A percentile compares a stretch with the other conserved stretches of the same genome.
phyloP scores from a whole-genome alignment of 1,284 basidiomycete species.

The Ceratobasidium sp. region DNA sequence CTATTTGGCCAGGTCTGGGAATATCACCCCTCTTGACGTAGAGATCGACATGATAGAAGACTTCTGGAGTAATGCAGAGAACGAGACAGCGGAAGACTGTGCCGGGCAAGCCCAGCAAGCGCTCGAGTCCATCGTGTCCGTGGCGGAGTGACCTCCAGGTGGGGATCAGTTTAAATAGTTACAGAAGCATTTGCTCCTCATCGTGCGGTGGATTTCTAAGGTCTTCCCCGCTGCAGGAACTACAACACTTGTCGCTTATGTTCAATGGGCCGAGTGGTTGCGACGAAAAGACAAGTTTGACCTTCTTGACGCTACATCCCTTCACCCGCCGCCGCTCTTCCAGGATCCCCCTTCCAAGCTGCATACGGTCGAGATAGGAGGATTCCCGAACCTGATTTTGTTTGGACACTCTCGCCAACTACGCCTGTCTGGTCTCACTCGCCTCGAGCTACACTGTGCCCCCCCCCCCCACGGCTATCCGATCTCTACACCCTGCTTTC shows the following conservation, averaged over 20 bases:
- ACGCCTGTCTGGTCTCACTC: neutral
- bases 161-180: neutral
- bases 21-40: constrained; percentile 2
- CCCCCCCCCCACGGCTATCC: neutral
- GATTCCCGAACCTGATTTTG: constrained; percentile 12
- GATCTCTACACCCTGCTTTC: neutral
- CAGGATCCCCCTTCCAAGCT: constrained; percentile 11
- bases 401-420: constrained; percentile 31
- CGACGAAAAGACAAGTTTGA: neutral
- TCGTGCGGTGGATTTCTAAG: neutral
- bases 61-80: constrained; percentile 12
- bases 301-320: neutral
- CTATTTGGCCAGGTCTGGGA: constrained; percentile 25
- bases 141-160: constrained; percentile 29
- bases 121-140: constrained; percentile 26
- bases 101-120: neutral
- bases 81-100: neutral
- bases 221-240: neutral
- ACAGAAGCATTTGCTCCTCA: constrained; percentile 17
- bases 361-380: neutral
- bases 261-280: neutral
- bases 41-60: constrained; percentile 12
- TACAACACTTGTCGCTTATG: neutral
- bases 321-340: neutral
- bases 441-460: neutral